Conservation (phyloP, 495 filamentous ascomycete genomes). For the Penicillium argentinense region DNA sequence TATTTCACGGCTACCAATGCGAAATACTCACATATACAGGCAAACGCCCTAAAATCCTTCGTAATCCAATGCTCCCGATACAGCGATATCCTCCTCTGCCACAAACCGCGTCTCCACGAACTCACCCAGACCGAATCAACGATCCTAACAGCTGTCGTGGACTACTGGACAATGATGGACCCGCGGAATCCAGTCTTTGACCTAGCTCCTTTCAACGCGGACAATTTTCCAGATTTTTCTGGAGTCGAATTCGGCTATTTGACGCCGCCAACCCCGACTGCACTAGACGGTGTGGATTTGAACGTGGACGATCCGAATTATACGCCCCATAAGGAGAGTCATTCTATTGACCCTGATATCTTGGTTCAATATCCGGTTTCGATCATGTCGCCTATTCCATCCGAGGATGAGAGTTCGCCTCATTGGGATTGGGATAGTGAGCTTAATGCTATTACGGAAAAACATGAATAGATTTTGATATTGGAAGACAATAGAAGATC, state of each 20-base stretch:
- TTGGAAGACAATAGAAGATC: neutral
- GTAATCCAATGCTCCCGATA: constrained; percentile 20
- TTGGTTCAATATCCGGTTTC: constrained; percentile 12
- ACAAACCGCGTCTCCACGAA: constrained; percentile 13
- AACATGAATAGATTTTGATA: neutral
- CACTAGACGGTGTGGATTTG: neutral
- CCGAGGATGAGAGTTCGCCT: constrained; percentile 10
- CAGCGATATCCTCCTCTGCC: constrained; percentile 19
- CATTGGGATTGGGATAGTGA: constrained; percentile 21
- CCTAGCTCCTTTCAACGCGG: neutral
- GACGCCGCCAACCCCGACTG: constrained; percentile 7
- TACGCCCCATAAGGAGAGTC: neutral
- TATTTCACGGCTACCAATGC: neutral
- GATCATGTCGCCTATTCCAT: constrained; percentile 15
- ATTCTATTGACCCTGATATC: constrained; percentile 15
- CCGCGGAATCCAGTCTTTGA: constrained; percentile 21
- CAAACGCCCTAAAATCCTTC: constrained; percentile 20
- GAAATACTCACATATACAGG: constrained; percentile 4
- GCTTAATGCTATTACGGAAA: neutral
- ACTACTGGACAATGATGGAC: constrained; percentile 31
- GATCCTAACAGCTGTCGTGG: constrained; percentile 16
- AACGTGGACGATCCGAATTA: neutral
- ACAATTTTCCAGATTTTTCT: neutral
- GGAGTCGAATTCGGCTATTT: constrained; percentile 2
- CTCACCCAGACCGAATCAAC: constrained; percentile 16